phyloP scores from a whole-genome alignment of 139 green algal species.

The Chlamydomonas asymmetrica region DNA sequence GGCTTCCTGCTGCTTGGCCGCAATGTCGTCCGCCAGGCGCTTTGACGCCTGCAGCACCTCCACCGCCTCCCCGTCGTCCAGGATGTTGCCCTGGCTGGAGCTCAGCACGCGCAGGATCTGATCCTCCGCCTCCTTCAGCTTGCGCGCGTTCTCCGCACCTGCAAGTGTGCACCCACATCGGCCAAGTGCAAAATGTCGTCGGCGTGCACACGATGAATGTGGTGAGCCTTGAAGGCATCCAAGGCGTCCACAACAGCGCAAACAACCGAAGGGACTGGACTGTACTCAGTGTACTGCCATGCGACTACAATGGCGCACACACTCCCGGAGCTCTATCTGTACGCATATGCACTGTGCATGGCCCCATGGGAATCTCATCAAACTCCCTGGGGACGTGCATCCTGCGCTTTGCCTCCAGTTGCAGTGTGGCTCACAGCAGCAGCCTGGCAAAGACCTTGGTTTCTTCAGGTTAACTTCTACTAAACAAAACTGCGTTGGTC shows the following conservation, averaged over 20 bases:
- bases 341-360: no score
- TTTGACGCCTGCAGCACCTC: slow-evolving; percentile 51
- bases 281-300: no score
- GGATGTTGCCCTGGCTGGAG: slow-evolving; percentile 64
- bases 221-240: background rate
- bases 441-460: no score
- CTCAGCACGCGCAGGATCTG: slow-evolving; percentile 74
- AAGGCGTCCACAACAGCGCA: no score
- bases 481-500: background rate
- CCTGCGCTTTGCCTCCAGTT: no score
- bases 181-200: background rate
- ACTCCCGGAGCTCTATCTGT: no score
- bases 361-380: no score
- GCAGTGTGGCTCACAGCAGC: no score
- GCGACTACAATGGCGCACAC: no score
- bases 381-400: no score
- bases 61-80: slow-evolving; percentile 76
- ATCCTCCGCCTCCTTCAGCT: slow-evolving; percentile 81
- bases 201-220: background rate
- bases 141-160: slow-evolving; percentile 67
- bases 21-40: slow-evolving; percentile 73
- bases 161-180: background rate
- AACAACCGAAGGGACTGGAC: no score
- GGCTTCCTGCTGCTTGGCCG: slow-evolving; percentile 62
- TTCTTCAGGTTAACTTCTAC: background rate